phyloP scores from a whole-genome alignment of 805 yeast genomes.

The Myxozyma geophila region DNA sequence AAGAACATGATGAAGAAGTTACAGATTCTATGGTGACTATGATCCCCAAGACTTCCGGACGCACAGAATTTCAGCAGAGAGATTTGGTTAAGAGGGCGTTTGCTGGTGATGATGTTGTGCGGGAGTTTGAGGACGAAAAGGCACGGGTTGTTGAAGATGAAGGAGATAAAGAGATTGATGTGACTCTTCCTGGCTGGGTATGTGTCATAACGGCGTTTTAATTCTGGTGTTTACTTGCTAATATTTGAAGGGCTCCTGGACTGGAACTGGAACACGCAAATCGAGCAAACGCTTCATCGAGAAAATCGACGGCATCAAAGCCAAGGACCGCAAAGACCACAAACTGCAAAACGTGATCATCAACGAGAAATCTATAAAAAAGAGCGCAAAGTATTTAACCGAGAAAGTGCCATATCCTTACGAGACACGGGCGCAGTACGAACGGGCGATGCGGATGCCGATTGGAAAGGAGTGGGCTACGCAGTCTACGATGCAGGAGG shows the following conservation, averaged over 20 bases:
- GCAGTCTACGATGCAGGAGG: conserved; percentile 79
- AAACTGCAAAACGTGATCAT: conserved; percentile 80
- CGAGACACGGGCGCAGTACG: conserved; percentile 93
- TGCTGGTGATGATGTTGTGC: conserved; percentile 94
- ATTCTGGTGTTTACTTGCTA: not conserved
- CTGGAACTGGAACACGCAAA: conserved; percentile 60
- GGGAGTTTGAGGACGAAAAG: conserved; percentile 80
- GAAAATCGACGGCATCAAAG: conserved; percentile 76
- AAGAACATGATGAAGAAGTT: conserved; percentile 52
- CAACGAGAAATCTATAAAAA: conserved; percentile 84
- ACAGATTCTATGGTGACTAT: conserved; percentile 21
- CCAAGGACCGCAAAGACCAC: conserved; percentile 77
- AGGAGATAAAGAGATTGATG: conserved; percentile 83
- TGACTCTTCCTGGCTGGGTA: conserved; percentile 90
- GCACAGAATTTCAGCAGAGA: conserved; percentile 60
- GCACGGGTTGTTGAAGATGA: conserved; percentile 67
- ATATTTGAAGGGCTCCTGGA: conserved; percentile 74
- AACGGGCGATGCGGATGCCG: conserved; percentile 92
- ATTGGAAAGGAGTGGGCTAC: conserved; percentile 96
- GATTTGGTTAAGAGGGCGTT: conserved; percentile 88
- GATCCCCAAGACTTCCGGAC: conserved; percentile 40
- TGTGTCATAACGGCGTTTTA: not conserved
- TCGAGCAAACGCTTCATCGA: conserved; percentile 65
- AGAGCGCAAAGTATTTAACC: conserved; percentile 82
- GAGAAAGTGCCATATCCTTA: conserved; percentile 93